These are phyloP conservation scores for Annulohypoxylon moriforme DNA, from an alignment of 495 filamentous ascomycete species.

Conservation along the genomic window DNA sequence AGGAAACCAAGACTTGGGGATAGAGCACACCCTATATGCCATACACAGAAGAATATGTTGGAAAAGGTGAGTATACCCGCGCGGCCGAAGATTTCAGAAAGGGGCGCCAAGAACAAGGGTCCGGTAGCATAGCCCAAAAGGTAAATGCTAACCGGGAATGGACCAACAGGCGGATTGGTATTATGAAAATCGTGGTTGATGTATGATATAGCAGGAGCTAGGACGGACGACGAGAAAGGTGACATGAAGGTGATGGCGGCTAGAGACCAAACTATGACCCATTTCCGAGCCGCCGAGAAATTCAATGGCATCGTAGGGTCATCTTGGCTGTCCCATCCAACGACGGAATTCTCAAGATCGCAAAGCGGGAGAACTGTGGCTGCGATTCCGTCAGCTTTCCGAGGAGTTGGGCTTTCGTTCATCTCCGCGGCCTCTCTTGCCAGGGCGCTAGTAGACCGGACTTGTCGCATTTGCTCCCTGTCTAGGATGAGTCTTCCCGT, in stretches of 20 bases:
- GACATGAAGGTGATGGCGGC: conserved; percentile 68
- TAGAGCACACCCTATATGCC: conserved; percentile 77
- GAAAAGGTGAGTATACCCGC: conserved; percentile 67
- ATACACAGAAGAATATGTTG: conserved; percentile 75
- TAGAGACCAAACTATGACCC: conserved; percentile 69
- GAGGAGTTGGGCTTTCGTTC: conserved; percentile 18
- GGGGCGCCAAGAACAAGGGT: conserved; percentile 64
- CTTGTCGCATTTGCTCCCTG: conserved; percentile 31
- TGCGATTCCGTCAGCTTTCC: conserved; percentile 35
- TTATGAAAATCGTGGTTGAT: conserved; percentile 66
- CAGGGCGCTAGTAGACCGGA: conserved; percentile 30
- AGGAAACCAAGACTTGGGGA: conserved; percentile 67
- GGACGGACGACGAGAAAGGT: conserved; percentile 72
- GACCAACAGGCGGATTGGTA: conserved; percentile 46
- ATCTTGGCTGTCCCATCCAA: conserved; percentile 71
- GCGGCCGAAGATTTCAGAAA: conserved; percentile 81
- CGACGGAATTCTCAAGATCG: conserved; percentile 58
- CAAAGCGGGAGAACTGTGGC: conserved; percentile 51
- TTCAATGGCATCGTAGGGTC: conserved; percentile 81
- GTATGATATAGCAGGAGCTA: conserved; percentile 67
- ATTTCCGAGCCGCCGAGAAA: conserved; percentile 71
- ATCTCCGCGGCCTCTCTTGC: conserved; percentile 9
- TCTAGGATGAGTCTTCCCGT: conserved; percentile 36
- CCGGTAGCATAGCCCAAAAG: conserved; percentile 58
- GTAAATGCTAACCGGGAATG: conserved; percentile 57